Base-by-base conservation (phyloP, 1,139 yeast genomes). In the Scheffersomyces quercinus region DNA sequence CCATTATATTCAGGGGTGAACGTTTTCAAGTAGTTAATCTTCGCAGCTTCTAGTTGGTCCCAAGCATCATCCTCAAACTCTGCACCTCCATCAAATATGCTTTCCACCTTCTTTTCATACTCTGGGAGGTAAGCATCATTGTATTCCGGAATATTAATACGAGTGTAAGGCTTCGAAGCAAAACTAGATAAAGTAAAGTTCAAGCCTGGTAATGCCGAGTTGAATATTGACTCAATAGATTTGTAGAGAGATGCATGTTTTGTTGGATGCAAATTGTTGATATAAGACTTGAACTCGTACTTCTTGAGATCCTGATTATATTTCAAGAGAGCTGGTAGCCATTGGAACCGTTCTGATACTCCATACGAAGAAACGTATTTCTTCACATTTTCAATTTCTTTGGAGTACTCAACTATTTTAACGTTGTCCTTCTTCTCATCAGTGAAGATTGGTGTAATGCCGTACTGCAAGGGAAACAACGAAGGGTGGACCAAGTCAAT, bases 401-500 rank as follows among this genome's bases (percentile, higher is more conserved):
- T 47, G 12, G 35, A 37, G 38, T 44, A 58, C 30, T 53, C 37
- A 1, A 43, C 50, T 7, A 55, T 46, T 34, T 43, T 41, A 10
- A 43, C 31, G 6, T 42, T 38, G 11, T 31, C 9, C 24, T 31
- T 31, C 6, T 31, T 31, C 8, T 36, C 46, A n/a, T 41, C 47
- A 7, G 29, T 42, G 1, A 51, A 36, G 11, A 64, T 49, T 1
- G 70, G 67, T 5, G 75, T 68, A 10, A 44, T 56, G 0, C 65
- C 70, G 42, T 70, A 73, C 38, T 60, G 65, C 6, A 72, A 51
- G 0, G 74, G 74, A 44, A 62, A 72, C 39, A 73, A 55, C 13
- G 77, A 71, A 7, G 78, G 78, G 48, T 73, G 77, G 4, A 73
- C 73, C 30, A 73, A 56, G 50, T 73, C 76, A 28, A 70, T 53